Conservation (phyloP, 2,329 filamentous ascomycete genomes). For the Dryadomyces quercus-mongolicae region DNA sequence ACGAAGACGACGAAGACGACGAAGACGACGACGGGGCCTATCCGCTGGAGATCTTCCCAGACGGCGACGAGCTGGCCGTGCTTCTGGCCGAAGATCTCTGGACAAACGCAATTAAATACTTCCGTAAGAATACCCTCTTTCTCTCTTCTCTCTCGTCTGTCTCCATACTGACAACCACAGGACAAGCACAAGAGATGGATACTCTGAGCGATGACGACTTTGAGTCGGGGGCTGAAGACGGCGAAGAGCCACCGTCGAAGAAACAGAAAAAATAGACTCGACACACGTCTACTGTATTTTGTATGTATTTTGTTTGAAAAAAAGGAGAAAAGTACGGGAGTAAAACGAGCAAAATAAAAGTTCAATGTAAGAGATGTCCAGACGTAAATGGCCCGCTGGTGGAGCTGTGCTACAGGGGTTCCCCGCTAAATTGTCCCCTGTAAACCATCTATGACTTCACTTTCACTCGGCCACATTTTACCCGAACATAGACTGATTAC, state of each 20-base stretch:
- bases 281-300: background rate
- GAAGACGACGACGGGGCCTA: conserved; percentile 24
- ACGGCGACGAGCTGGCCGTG: conserved; percentile 71
- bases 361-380: background rate
- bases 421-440: background rate
- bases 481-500: too few relatives aligned
- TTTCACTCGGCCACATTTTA: too few relatives aligned
- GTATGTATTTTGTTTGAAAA: too few relatives aligned
- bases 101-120: conserved; percentile 81
- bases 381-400: too few relatives aligned
- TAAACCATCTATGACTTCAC: too few relatives aligned
- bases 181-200: conserved; percentile 59
- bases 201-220: conserved; percentile 58
- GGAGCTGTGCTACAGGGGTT: background rate
- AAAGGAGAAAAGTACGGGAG: too few relatives aligned
- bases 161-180: conserved; percentile 30
- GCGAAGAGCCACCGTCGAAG: conserved; percentile 36
- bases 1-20: conserved; percentile 43
- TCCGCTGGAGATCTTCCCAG: conserved; percentile 75
- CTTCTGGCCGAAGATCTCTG: conserved; percentile 78
- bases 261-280: conserved; percentile 15
- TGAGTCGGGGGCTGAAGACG: conserved; percentile 47
- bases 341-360: too few relatives aligned
- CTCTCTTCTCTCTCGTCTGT: conserved; percentile 7
- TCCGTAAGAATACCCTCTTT: conserved; percentile 48